A percentile compares a stretch with the other conserved stretches of the same genome.
Evolutionary conservation across 306 rosid species (phyloP).

Genomic region (Castanospermum australe): DNA sequence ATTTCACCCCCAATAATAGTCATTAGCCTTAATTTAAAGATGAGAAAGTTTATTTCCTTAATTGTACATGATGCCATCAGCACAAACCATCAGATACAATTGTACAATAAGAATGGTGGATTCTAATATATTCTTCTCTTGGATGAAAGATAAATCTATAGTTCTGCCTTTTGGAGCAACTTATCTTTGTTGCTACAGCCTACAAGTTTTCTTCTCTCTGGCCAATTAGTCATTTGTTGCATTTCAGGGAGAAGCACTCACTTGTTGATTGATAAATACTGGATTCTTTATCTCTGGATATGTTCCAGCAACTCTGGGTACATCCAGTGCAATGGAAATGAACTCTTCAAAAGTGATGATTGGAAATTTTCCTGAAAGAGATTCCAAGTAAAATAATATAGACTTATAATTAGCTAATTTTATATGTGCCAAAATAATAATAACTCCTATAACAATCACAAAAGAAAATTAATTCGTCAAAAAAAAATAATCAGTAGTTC

Average conservation of each 20-base stretch:
- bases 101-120: background rate
- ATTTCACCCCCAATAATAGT: background rate
- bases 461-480: too few species aligned
- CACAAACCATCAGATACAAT: background rate
- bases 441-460: too few species aligned
- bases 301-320: constrained; percentile 89
- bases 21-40: background rate
- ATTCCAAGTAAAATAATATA: constrained; percentile 21
- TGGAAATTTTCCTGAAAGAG: constrained; percentile 63
- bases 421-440: too few species aligned
- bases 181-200: background rate
- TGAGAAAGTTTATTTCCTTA: background rate
- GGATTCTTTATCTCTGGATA: constrained; percentile 95
- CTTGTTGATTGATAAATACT: constrained; percentile 75
- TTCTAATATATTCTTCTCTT: background rate
- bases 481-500: too few species aligned
- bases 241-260: constrained; percentile 51
- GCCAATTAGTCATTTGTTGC: constrained; percentile 6
- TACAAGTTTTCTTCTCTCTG: background rate
- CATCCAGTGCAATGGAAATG: constrained; percentile 80
- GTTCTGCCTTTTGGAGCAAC: background rate
- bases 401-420: background rate
- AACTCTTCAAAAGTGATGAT: constrained; percentile 90
- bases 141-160: background rate
- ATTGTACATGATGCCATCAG: background rate